These are phyloP conservation scores for Chaetomium strumarium DNA, from an alignment of 2,329 filamentous ascomycete species.

Conservation along the genomic window DNA sequence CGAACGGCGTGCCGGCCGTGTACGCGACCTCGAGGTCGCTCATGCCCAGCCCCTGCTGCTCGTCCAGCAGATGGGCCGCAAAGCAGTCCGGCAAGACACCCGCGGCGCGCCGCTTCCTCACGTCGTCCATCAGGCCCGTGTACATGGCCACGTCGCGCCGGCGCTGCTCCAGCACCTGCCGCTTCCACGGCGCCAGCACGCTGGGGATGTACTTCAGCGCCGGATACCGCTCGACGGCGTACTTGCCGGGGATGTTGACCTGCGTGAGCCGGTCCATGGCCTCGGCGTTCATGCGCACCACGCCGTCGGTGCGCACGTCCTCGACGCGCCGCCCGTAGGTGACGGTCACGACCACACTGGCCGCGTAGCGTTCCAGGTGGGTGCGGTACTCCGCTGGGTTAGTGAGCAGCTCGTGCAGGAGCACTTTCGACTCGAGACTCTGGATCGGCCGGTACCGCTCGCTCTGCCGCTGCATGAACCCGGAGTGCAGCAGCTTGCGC, in stretches of 20 bases:
- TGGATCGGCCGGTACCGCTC: slow-evolving; percentile 38
- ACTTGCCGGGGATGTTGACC: slow-evolving; percentile 38
- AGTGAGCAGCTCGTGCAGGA: slow-evolving; percentile 35
- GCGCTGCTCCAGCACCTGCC: slow-evolving; percentile 31
- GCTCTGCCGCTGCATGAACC: slow-evolving; percentile 40
- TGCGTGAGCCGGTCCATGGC: slow-evolving; percentile 38
- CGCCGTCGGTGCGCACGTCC: slow-evolving; percentile 32
- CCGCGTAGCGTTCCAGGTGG: slow-evolving; percentile 34
- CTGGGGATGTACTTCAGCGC: slow-evolving; percentile 34
- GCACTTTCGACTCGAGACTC: slow-evolving; percentile 35
- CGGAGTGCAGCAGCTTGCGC: slow-evolving; percentile 38
- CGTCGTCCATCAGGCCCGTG: slow-evolving; percentile 36
- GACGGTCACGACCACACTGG: slow-evolving; percentile 38
- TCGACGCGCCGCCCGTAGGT: slow-evolving; percentile 36
- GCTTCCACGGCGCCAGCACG: slow-evolving; percentile 37
- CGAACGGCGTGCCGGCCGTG: slow-evolving; percentile 40
- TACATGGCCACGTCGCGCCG: slow-evolving; percentile 33
- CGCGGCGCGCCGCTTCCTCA: slow-evolving; percentile 30
- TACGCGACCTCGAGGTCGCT: slow-evolving; percentile 39
- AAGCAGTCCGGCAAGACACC: slow-evolving; percentile 37
- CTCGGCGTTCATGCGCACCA: slow-evolving; percentile 35
- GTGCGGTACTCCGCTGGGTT: slow-evolving; percentile 28
- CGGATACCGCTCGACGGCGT: slow-evolving; percentile 37
- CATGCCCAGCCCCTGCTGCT: slow-evolving; percentile 37
- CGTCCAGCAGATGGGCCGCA: slow-evolving; percentile 36